phyloP scores from a whole-genome alignment of 169 alveolate species.

The Plasmodium vivax region DNA sequence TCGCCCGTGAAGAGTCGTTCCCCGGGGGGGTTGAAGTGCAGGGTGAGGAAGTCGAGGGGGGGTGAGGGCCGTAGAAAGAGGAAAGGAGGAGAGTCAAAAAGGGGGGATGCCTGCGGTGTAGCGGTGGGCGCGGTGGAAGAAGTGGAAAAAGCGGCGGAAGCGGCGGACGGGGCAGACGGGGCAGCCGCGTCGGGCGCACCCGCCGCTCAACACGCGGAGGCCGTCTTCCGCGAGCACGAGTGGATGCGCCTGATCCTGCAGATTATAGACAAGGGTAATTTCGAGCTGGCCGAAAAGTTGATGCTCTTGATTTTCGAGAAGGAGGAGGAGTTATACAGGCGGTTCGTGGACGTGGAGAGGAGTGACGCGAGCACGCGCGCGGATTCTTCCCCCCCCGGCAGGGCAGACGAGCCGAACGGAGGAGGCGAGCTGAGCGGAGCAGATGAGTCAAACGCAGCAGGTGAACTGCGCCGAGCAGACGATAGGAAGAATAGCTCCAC shows the following conservation, averaged over 20 bases:
- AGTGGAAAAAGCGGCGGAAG: background rate
- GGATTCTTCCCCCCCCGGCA: background rate
- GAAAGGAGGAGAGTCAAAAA: background rate
- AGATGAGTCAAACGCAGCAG: background rate
- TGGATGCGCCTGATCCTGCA: slow-evolving; percentile 52
- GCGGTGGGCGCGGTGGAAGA: background rate
- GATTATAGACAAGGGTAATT: slow-evolving; percentile 45
- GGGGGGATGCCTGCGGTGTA: background rate
- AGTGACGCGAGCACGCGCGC: background rate
- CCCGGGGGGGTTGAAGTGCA: background rate
- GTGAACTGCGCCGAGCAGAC: background rate
- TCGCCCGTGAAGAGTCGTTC: background rate
- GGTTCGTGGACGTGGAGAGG: slow-evolving; percentile 9
- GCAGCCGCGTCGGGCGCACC: background rate
- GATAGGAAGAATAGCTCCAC: background rate
- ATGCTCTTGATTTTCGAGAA: slow-evolving; percentile 54
- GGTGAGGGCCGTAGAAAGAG: background rate
- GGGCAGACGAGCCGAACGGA: background rate
- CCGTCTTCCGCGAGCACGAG: slow-evolving; percentile 59
- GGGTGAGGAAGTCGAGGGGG: background rate
- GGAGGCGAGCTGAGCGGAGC: background rate
- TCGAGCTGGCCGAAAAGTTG: slow-evolving; percentile 45
- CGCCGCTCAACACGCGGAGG: background rate
- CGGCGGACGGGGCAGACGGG: background rate
- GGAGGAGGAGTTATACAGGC: slow-evolving; percentile 38